Base-by-base conservation (phyloP, 768 basidiomycete genomes). In the Lactarius evosmus region DNA sequence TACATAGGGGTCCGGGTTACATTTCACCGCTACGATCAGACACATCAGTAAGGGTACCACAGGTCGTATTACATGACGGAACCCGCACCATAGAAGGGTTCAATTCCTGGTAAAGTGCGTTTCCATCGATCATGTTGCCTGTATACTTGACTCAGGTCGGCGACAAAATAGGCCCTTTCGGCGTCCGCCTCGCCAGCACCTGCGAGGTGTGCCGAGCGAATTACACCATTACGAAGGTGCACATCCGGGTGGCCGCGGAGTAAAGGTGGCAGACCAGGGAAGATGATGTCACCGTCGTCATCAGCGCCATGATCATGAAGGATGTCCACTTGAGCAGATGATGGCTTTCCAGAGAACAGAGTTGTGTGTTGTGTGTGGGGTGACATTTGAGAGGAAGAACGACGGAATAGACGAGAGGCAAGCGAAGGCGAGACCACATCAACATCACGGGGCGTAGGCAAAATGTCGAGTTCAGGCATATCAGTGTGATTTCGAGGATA, bases 1-100 rank as follows among this genome's bases (percentile, higher is more conserved):
- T 62, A 99, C 87, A 71, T 93, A 93, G 4, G 95, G 94, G 71
- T 98, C 96, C 25, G 97, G 96, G 78, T 99, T 99, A 78, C 94
- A 97, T 78, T 99, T 99, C 72, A 98, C 86, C 64, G 97, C 94
- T 94, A 66, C 51, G 64, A 33, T 19, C 66, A 56, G 50, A 69
- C 33, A 34, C 55, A 66, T 97, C 85, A 65, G 95, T 91, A 66
- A 34, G 66, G 30, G 27, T 61, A 60, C 52, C 68, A 33, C 25
- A 49, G 50, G 64, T 73, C 65, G 73, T 72, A n/a, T n/a, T n/a
- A 58, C 71, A 71, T 62, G 62, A 59, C 41, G 78, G 63, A 58
- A 62, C 40, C 78, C 87, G 63, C 67, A 93, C 93, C 96, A 75
- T 95, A 98, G 78, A 91, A 96, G 12, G 95, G 94, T 68, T 93